phyloP scores from a whole-genome alignment of 495 filamentous ascomycete species.

The Penicillium dipodomyicola region DNA sequence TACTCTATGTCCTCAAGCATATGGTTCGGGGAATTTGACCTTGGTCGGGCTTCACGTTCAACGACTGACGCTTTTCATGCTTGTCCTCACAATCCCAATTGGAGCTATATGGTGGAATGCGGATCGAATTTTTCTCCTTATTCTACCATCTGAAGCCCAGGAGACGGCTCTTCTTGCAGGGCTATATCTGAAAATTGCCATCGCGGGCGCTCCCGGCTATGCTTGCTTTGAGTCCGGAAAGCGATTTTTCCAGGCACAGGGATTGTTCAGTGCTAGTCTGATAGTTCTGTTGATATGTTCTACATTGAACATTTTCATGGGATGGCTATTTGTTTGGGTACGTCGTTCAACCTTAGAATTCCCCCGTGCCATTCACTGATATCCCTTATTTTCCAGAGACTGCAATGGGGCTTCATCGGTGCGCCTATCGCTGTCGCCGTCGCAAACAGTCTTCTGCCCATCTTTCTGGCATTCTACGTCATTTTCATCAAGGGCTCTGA shows the following conservation, averaged over 20 bases:
- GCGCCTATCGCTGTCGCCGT: slow-evolving; percentile 56
- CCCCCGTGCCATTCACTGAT: not conserved
- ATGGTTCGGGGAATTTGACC: slow-evolving; percentile 63
- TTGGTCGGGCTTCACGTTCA: slow-evolving; percentile 71
- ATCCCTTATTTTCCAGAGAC: slow-evolving; percentile 15
- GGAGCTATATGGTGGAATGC: slow-evolving; percentile 58
- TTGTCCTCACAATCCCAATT: slow-evolving; percentile 61
- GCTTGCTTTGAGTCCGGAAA: slow-evolving; percentile 69
- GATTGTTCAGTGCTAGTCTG: slow-evolving; percentile 64
- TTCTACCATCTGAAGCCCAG: slow-evolving; percentile 55
- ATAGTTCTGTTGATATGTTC: slow-evolving; percentile 64
- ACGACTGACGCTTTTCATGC: slow-evolving; percentile 66
- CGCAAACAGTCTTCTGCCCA: slow-evolving; percentile 51
- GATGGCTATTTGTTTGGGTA: slow-evolving; percentile 69
- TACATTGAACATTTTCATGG: slow-evolving; percentile 63
- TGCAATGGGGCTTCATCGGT: slow-evolving; percentile 57
- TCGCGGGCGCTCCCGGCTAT: slow-evolving; percentile 65
- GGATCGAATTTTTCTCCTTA: slow-evolving; percentile 50
- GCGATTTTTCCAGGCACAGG: slow-evolving; percentile 70
- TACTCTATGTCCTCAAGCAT: slow-evolving; percentile 73
- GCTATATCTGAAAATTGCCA: slow-evolving; percentile 62
- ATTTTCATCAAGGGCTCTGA: slow-evolving; percentile 45
- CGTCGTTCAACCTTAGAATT: not conserved
- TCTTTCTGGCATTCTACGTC: slow-evolving; percentile 53
- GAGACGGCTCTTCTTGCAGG: slow-evolving; percentile 63